These are phyloP conservation scores for Nitzschia sp. DNA, from an alignment of 108 stramenopile species.

Conservation along the genomic window DNA sequence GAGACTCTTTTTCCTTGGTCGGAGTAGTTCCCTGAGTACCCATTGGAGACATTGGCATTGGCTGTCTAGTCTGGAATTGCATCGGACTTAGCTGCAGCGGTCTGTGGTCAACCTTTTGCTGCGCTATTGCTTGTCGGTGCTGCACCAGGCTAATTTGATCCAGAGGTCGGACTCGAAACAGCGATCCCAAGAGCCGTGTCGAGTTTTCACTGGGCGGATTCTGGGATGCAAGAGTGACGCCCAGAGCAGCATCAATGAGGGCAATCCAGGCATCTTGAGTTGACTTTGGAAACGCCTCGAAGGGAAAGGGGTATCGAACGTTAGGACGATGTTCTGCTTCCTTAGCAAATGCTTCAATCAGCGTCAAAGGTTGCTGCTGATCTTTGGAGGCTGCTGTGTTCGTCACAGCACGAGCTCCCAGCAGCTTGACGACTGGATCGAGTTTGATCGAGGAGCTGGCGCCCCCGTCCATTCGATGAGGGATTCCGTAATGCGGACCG, in stretches of 20 bases:
- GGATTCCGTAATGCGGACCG: conserved; percentile 10
- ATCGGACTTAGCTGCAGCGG: conserved; percentile 45
- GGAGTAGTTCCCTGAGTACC: background rate
- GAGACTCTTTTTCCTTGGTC: conserved; percentile 30
- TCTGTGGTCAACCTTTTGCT: conserved; percentile 29
- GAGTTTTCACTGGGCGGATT: conserved; percentile 31
- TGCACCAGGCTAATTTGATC: conserved; percentile 38
- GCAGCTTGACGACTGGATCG: conserved; percentile 80
- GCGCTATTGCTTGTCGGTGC: conserved; percentile 23
- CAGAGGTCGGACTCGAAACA: conserved; percentile 36
- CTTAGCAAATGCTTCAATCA: conserved; percentile 69
- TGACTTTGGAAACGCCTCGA: conserved; percentile 50
- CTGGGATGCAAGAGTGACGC: background rate
- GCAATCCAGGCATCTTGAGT: conserved; percentile 49
- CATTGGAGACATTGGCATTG: conserved; percentile 19
- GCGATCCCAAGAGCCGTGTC: conserved; percentile 31
- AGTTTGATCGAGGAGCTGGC: conserved; percentile 35
- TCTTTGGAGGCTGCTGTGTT: conserved; percentile 4
- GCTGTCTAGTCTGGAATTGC: conserved; percentile 4
- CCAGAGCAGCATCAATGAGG: conserved; percentile 34
- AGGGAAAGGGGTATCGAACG: conserved; percentile 72
- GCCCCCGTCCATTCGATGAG: conserved; percentile 14
- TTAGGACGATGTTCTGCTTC: conserved; percentile 66
- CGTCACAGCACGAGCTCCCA: conserved; percentile 33
- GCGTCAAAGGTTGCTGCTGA: conserved; percentile 39